Conservation (phyloP, 208 protist species). For the Leishmania lainsoni region DNA sequence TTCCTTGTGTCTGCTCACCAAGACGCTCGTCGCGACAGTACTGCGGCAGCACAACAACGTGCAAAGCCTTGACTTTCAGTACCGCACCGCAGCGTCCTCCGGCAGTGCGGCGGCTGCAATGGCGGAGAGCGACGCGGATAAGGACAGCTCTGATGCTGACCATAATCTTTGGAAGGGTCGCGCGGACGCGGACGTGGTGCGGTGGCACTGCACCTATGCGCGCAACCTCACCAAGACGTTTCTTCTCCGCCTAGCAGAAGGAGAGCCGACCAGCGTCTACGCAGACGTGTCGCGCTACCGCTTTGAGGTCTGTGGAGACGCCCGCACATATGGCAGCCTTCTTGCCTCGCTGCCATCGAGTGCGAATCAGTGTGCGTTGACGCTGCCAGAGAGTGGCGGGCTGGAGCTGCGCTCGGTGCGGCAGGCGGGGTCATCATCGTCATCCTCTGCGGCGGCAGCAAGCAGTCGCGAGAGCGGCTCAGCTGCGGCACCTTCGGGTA, state of each 20-base stretch:
- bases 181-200: slow-evolving; percentile 35
- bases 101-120: neutral
- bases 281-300: slow-evolving; percentile 27
- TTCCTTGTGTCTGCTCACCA: slow-evolving; percentile 37
- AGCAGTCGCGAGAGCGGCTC: slow-evolving; percentile 1
- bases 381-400: slow-evolving; percentile 29
- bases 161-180: neutral
- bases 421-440: neutral
- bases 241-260: slow-evolving; percentile 41
- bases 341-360: slow-evolving; percentile 43
- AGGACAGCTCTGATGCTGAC: neutral
- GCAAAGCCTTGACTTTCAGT: slow-evolving; percentile 30
- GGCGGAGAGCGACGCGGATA: neutral
- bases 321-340: slow-evolving; percentile 41
- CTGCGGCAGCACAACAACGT: slow-evolving; percentile 41
- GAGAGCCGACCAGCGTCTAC: slow-evolving; percentile 30
- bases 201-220: slow-evolving; percentile 38
- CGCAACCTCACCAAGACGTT: slow-evolving; percentile 49
- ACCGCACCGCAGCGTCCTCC: neutral
- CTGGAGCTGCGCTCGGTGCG: slow-evolving; percentile 49
- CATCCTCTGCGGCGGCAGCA: slow-evolving; percentile 8
- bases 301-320: slow-evolving; percentile 52
- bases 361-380: slow-evolving; percentile 35
- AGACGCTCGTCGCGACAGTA: slow-evolving; percentile 46
- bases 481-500: slow-evolving; percentile 4